A percentile compares a stretch with the other conserved stretches of the same genome.
These are phyloP conservation scores for Lepidium didymum DNA, from an alignment of 345 rosid species.

Conservation along the genomic window DNA sequence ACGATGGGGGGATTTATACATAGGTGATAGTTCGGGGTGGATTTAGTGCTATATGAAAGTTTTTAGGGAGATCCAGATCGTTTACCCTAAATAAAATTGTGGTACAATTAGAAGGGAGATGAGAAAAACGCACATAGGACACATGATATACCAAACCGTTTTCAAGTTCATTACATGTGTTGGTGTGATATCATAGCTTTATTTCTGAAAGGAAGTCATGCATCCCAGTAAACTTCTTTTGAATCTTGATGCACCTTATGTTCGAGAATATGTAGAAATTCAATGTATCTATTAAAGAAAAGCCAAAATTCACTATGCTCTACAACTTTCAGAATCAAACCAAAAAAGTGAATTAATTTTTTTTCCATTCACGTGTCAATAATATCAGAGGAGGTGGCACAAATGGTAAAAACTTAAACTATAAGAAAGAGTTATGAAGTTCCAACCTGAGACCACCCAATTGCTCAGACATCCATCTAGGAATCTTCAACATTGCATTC, in stretches of 20 bases:
- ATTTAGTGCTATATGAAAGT: too few relatives aligned
- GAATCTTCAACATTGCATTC: constrained; percentile 79
- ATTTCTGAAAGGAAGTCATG: constrained; percentile 47
- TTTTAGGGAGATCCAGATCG: too few relatives aligned
- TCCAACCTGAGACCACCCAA: constrained; percentile 91
- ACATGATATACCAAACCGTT: not conserved
- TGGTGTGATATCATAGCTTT: constrained; percentile 90
- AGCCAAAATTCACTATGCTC: constrained; percentile 4
- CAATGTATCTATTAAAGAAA: constrained; percentile 53
- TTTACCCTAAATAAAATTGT: too few relatives aligned
- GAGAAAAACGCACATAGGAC: not conserved
- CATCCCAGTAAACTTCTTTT: constrained; percentile 76
- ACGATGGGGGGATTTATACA: too few relatives aligned
- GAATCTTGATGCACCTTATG: constrained; percentile 77
- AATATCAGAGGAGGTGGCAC: not conserved
- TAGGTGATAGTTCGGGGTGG: too few relatives aligned
- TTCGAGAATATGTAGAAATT: constrained; percentile 66
- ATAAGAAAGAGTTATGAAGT: not conserved
- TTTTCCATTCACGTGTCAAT: not conserved
- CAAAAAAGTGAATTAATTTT: not conserved
- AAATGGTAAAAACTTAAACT: not conserved
- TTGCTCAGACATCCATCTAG: constrained; percentile 97
- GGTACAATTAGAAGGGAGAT: not conserved
- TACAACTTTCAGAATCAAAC: not conserved
- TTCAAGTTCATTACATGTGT: constrained; percentile 51